Percentiles rank a stretch among this genome's conserved stretches.
Conservation (phyloP, 2,329 filamentous ascomycete genomes). For the Dothistroma pini region DNA sequence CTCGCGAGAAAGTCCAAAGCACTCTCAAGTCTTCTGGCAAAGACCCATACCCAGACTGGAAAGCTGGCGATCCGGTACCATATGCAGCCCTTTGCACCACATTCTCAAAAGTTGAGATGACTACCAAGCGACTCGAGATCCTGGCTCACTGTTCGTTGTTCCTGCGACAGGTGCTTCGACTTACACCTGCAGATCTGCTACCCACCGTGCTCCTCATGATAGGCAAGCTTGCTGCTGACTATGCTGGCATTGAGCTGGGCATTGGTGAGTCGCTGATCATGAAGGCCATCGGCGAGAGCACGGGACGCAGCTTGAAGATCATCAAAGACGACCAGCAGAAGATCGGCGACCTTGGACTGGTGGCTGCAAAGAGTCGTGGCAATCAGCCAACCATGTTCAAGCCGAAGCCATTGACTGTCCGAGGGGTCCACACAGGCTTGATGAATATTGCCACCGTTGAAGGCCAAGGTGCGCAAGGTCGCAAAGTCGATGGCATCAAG, state of each 20-base stretch:
- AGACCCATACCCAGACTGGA: constrained; percentile 95
- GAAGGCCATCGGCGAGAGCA: constrained; percentile 96
- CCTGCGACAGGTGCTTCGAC: constrained; percentile 84
- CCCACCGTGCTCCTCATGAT: constrained; percentile 93
- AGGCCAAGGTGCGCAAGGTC: constrained; percentile 81
- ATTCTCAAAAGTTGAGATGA: constrained; percentile 92
- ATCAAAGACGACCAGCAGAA: constrained; percentile 97
- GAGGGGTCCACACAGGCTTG: constrained; percentile 80
- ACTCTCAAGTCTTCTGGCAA: constrained; percentile 65
- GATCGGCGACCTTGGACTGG: constrained; percentile 90
- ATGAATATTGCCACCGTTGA: constrained; percentile 83
- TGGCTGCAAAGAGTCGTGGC: constrained; percentile 90
- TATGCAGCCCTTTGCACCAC: constrained; percentile 93
- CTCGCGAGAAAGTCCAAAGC: constrained; percentile 74
- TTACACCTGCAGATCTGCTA: constrained; percentile 83
- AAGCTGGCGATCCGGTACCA: constrained; percentile 79
- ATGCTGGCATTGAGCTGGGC: constrained; percentile 93
- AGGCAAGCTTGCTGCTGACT: constrained; percentile 95
- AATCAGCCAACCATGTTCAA: constrained; percentile 99
- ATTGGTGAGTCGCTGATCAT: constrained; percentile 98
- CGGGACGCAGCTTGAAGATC: constrained; percentile 78
- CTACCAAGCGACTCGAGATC: constrained; percentile 85
- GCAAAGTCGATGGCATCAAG: constrained; percentile 93
- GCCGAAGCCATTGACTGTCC: constrained; percentile 83
- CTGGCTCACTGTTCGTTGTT: constrained; percentile 86